Evolutionary conservation across 2,329 filamentous ascomycete species (phyloP).

Genomic region (Penicillium sp.): DNA sequence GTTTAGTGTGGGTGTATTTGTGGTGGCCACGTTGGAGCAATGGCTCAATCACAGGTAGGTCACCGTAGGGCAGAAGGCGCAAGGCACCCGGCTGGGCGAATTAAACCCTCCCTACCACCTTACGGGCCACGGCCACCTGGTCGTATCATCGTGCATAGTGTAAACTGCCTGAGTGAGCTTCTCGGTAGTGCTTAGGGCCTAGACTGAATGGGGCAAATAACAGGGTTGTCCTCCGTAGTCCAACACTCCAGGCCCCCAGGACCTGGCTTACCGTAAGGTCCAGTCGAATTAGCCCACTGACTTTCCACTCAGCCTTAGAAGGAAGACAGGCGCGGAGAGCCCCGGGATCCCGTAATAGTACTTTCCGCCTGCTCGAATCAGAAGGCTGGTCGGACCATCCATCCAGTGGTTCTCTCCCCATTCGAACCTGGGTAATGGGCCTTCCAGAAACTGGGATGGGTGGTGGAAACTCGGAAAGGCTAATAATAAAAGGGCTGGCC

Average conservation of each 20-base stretch:
- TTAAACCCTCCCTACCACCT: slow-evolving; percentile 1
- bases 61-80: slow-evolving; percentile 5
- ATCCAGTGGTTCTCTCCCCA: slow-evolving; percentile 9
- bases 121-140: neutral
- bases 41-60: neutral
- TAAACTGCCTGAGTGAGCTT: neutral
- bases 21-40: slow-evolving; percentile 18
- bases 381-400: neutral
- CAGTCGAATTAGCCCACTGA: neutral
- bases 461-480: slow-evolving; percentile 2
- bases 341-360: slow-evolving; percentile 5
- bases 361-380: slow-evolving; percentile 2
- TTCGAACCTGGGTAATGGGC: slow-evolving; percentile 4
- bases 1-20: neutral
- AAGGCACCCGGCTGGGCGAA: slow-evolving; percentile 8
- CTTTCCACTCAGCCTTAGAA: slow-evolving; percentile 9
- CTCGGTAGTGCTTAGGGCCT: neutral
- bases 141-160: neutral
- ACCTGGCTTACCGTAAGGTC: neutral
- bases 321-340: slow-evolving; percentile 1
- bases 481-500: neutral
- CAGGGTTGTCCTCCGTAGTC: neutral
- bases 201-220: neutral
- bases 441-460: slow-evolving; percentile 18
- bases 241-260: neutral